phyloP scores from a whole-genome alignment of 2,329 filamentous ascomycete genomes.

The Domatiomyces globalis region DNA sequence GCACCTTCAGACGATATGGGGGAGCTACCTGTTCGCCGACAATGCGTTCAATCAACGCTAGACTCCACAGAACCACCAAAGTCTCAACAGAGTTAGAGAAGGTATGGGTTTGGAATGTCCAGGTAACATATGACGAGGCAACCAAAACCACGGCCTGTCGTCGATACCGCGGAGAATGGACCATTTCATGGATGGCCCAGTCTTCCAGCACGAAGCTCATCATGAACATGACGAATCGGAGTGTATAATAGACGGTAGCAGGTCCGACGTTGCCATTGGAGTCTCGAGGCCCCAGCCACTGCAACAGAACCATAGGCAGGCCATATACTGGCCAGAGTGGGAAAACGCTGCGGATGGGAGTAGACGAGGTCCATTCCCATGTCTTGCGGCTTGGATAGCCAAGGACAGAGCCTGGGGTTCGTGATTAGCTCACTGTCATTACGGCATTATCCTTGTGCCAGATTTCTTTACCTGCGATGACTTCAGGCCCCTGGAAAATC shows the following conservation, averaged over 20 bases:
- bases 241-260: conserved; percentile 75
- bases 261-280: conserved; percentile 66
- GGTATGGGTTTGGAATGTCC: conserved; percentile 96
- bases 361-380: conserved; percentile 85
- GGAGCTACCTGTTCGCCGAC: conserved; percentile 56
- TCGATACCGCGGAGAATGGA: conserved; percentile 58
- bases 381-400: conserved; percentile 78
- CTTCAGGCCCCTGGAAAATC: conserved; percentile 96
- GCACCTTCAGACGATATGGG: conserved; percentile 8
- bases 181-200: conserved; percentile 89
- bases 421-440: neutral
- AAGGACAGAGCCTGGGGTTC: conserved; percentile 67
- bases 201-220: conserved; percentile 94
- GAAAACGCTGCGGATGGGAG: conserved; percentile 89
- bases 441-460: neutral
- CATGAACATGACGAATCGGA: conserved; percentile 82
- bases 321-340: conserved; percentile 94
- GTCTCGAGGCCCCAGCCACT: conserved; percentile 83
- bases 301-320: conserved; percentile 78
- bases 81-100: conserved; percentile 98
- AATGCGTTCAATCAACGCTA: conserved; percentile 83
- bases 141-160: conserved; percentile 67
- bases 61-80: conserved; percentile 76
- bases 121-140: conserved; percentile 93
- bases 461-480: conserved; percentile 69